A percentile compares a stretch with the other conserved stretches of the same genome.
phyloP scores from a whole-genome alignment of 495 filamentous ascomycete genomes.

The Rostrohypoxylon terebratum region DNA sequence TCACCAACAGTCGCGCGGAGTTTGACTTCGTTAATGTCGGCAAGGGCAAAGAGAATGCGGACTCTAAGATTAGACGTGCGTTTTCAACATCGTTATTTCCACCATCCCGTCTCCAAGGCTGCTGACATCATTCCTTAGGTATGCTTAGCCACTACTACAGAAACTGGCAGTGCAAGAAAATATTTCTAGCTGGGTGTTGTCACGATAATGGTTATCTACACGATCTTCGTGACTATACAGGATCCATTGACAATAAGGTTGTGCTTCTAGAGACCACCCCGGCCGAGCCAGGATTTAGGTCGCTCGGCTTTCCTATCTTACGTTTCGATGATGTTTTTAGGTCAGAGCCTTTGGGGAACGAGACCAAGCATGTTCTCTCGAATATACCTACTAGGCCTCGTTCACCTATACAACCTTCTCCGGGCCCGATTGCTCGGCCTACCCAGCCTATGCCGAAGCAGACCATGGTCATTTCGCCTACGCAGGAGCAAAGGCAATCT shows the following conservation, averaged over 20 bases:
- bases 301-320: conserved; percentile 48
- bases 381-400: conserved; percentile 30
- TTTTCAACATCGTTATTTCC: background rate
- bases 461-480: conserved; percentile 16
- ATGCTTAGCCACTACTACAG: conserved; percentile 51
- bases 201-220: conserved; percentile 53
- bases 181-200: conserved; percentile 49
- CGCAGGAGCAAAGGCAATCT: conserved; percentile 40
- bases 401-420: conserved; percentile 29
- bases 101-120: background rate
- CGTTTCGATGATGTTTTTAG: conserved; percentile 50
- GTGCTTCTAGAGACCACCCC: conserved; percentile 49
- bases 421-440: conserved; percentile 47
- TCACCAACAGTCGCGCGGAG: conserved; percentile 50
- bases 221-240: conserved; percentile 50
- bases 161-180: conserved; percentile 50
- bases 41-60: conserved; percentile 51
- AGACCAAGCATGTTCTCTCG: conserved; percentile 39
- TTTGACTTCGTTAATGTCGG: conserved; percentile 53
- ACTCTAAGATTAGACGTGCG: conserved; percentile 52
- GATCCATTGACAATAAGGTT: conserved; percentile 33
- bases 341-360: conserved; percentile 47
- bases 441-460: conserved; percentile 34
- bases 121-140: conserved; percentile 32
- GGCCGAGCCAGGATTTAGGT: conserved; percentile 47